phyloP scores from a whole-genome alignment of 306 rosid species.

The Casuarina glauca region DNA sequence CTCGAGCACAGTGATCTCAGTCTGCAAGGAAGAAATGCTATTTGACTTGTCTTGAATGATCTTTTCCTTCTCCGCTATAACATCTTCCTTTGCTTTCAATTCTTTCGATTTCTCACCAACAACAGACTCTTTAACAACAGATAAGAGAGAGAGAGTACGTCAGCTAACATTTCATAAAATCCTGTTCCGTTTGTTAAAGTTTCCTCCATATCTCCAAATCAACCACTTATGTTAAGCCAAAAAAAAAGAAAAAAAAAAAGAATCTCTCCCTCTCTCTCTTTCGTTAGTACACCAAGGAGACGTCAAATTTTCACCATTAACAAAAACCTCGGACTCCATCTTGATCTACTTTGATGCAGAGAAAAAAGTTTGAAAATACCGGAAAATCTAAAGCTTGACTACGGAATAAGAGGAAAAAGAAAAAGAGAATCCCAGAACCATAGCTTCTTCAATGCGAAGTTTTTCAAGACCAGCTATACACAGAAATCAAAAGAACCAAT shows the following conservation, averaged over 20 bases:
- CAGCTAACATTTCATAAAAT: slow-evolving; percentile 29
- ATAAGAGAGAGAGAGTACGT: slow-evolving; percentile 17
- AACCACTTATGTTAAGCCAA: background rate
- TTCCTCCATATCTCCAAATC: background rate
- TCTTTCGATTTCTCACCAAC: slow-evolving; percentile 54
- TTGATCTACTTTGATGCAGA: background rate
- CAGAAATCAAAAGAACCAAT: background rate
- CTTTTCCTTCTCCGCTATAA: slow-evolving; percentile 62
- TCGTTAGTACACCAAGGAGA: background rate
- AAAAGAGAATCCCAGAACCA: background rate
- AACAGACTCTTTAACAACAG: slow-evolving; percentile 52
- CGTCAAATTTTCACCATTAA: background rate
- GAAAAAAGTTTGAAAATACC: background rate
- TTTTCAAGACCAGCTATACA: background rate
- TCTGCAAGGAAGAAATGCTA: slow-evolving; percentile 55
- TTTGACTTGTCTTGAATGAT: slow-evolving; percentile 45
- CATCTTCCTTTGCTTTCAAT: slow-evolving; percentile 56
- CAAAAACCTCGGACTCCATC: background rate
- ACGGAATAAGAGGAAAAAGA: background rate
- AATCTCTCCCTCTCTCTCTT: background rate
- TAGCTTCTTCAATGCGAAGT: background rate
- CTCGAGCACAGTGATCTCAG: slow-evolving; percentile 75
- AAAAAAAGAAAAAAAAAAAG: background rate
- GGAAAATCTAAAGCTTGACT: background rate
- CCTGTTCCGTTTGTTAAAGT: background rate